Evolutionary conservation across 257 asterid species (phyloP).

Genomic region (Primulina tabacum): DNA sequence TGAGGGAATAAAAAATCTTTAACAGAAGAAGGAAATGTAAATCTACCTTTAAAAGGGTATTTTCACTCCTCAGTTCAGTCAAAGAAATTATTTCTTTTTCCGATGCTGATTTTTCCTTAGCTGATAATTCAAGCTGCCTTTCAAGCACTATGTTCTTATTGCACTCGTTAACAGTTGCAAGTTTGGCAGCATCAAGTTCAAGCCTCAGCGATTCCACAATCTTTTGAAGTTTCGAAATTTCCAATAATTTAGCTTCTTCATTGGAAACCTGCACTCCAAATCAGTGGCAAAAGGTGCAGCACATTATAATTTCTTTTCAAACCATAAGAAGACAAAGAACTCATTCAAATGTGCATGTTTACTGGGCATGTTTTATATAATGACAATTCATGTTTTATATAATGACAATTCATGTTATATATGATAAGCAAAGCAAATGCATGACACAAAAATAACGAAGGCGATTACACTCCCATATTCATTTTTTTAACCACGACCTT

Average conservation of each 20-base stretch:
- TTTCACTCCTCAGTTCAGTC: conserved; percentile 72
- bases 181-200: conserved; percentile 87
- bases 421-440: not conserved
- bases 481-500: not conserved
- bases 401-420: not conserved
- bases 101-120: conserved; percentile 68
- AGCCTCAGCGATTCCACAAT: conserved; percentile 73
- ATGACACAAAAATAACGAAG: not conserved
- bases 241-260: conserved; percentile 79
- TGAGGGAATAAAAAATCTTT: conserved; percentile 10
- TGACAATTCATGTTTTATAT: not conserved
- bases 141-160: conserved; percentile 75
- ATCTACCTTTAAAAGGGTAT: conserved; percentile 69
- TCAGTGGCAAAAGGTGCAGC: conserved; percentile 18
- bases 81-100: conserved; percentile 61
- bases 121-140: conserved; percentile 65
- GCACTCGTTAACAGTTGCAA: conserved; percentile 80
- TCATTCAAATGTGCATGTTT: not conserved
- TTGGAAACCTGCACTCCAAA: conserved; percentile 62
- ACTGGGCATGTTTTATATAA: not conserved
- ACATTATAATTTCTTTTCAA: not conserved
- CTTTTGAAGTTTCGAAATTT: conserved; percentile 85
- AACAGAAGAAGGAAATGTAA: conserved; percentile 4
- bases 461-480: not conserved
- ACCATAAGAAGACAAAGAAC: not conserved